A percentile compares a stretch with the other conserved stretches of the same genome.
These are phyloP conservation scores for Colletotrichum spaethianum DNA, from an alignment of 2,329 filamentous ascomycete species.

Conservation along the genomic window DNA sequence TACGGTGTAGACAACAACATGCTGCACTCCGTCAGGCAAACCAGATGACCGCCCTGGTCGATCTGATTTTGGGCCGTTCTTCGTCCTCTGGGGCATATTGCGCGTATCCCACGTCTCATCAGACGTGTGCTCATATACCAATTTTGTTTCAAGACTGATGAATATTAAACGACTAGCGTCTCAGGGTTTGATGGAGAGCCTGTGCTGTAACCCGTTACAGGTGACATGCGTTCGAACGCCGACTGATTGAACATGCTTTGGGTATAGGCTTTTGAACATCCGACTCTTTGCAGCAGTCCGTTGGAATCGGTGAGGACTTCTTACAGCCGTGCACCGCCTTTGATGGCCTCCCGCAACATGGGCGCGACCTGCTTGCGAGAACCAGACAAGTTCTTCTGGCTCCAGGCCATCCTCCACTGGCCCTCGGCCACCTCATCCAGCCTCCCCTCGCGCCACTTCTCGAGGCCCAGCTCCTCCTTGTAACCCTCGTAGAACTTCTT, in stretches of 20 bases:
- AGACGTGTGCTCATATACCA: too few relatives aligned
- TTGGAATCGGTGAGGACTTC: background rate
- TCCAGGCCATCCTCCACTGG: slow-evolving; percentile 74
- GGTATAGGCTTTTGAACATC: background rate
- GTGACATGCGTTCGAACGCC: background rate
- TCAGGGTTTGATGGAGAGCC: too few relatives aligned
- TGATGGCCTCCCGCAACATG: slow-evolving; percentile 71
- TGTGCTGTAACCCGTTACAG: too few relatives aligned
- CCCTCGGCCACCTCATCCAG: slow-evolving; percentile 57
- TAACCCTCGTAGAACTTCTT: slow-evolving; percentile 66
- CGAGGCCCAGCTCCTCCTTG: slow-evolving; percentile 67
- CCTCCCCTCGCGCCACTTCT: slow-evolving; percentile 65
- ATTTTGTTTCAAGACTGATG: too few relatives aligned
- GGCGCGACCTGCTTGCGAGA: slow-evolving; percentile 80
- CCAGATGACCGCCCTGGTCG: too few relatives aligned
- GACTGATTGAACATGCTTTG: background rate
- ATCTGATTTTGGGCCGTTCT: too few relatives aligned
- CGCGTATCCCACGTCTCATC: too few relatives aligned
- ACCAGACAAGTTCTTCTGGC: slow-evolving; percentile 72
- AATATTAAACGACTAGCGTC: too few relatives aligned
- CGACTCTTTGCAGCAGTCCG: too few relatives aligned
- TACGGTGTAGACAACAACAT: too few relatives aligned
- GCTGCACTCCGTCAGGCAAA: too few relatives aligned
- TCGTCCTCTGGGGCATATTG: too few relatives aligned
- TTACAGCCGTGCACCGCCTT: slow-evolving; percentile 33